Percentiles rank a stretch among this genome's conserved stretches.
Evolutionary conservation across 139 green algal genomes (phyloP).

Genomic region (Penium margaritaceum): DNA sequence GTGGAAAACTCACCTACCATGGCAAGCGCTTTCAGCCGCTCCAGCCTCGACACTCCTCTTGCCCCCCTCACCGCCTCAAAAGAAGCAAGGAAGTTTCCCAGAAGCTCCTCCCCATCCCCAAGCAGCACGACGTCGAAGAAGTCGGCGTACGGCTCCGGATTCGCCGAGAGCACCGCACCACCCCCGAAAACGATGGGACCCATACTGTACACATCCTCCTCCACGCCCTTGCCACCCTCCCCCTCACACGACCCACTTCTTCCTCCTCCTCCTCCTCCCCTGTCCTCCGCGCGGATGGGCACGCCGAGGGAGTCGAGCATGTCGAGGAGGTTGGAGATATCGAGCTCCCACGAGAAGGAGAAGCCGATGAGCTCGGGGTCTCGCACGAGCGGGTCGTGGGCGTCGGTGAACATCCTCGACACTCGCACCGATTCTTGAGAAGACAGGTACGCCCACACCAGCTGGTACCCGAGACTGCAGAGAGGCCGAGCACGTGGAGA

Average conservation of each 20-base stretch:
- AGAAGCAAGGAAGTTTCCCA: slow-evolving; percentile 19
- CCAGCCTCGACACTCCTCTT: neutral
- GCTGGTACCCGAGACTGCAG: slow-evolving; percentile 58
- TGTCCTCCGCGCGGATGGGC: slow-evolving; percentile 24
- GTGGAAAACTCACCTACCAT: too few species aligned
- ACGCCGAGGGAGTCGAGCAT: slow-evolving; percentile 46
- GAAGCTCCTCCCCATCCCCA: slow-evolving; percentile 53
- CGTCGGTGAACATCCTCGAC: slow-evolving; percentile 52
- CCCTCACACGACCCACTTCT: too few species aligned
- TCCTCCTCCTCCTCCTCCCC: too few species aligned
- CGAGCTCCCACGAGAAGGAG: slow-evolving; percentile 57
- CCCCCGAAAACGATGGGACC: slow-evolving; percentile 46
- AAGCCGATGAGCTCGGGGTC: slow-evolving; percentile 45
- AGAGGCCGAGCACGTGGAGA: too few species aligned
- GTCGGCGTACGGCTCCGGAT: slow-evolving; percentile 65
- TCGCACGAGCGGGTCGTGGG: slow-evolving; percentile 40
- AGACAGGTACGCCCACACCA: slow-evolving; percentile 51
- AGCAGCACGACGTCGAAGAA: slow-evolving; percentile 67
- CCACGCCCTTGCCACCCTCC: too few species aligned
- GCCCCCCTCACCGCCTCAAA: slow-evolving; percentile 7
- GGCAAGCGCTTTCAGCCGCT: too few species aligned
- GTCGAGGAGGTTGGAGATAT: slow-evolving; percentile 52
- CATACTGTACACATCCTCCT: too few species aligned
- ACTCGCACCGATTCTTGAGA: slow-evolving; percentile 17
- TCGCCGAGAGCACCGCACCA: slow-evolving; percentile 53